phyloP scores from a whole-genome alignment of 2,329 filamentous ascomycete species.

The Cryphonectria parasitica region DNA sequence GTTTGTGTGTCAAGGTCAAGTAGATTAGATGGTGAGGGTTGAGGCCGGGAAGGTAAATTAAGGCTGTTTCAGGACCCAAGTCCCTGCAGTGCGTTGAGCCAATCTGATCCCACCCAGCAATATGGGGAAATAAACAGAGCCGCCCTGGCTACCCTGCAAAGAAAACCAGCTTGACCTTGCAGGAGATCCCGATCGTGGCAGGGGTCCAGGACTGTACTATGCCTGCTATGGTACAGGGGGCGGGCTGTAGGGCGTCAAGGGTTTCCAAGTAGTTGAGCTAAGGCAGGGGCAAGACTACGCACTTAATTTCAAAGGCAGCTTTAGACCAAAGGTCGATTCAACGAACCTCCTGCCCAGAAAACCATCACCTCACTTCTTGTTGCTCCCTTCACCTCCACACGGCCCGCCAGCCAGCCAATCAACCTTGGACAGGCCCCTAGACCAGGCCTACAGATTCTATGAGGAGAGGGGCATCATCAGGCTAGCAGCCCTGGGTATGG shows the following conservation, averaged over 20 bases:
- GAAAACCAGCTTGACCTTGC: background rate
- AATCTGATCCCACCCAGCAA: constrained; percentile 4
- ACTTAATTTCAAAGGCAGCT: background rate
- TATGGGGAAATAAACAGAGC: constrained; percentile 18
- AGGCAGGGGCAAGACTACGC: constrained; percentile 12
- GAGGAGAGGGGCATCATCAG: background rate
- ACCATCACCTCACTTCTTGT: background rate
- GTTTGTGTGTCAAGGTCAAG: background rate
- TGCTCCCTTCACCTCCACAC: background rate
- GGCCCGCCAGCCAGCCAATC: background rate
- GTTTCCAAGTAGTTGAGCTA: background rate
- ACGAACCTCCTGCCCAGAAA: background rate
- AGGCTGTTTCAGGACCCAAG: constrained; percentile 27
- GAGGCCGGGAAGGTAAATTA: constrained; percentile 22
- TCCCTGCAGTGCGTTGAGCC: background rate
- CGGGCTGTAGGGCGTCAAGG: background rate
- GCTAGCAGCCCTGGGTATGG: too few relatives aligned
- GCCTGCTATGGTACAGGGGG: background rate
- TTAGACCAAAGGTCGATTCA: constrained; percentile 1
- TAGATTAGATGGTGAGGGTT: constrained; percentile 9
- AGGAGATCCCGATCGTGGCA: constrained; percentile 16
- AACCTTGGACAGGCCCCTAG: background rate
- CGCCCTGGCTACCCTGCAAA: constrained; percentile 4
- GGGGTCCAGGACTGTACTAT: background rate
- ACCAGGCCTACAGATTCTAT: background rate